Evolutionary conservation across 768 basidiomycete species (phyloP).

Genomic region (Podaxis rugospora): DNA sequence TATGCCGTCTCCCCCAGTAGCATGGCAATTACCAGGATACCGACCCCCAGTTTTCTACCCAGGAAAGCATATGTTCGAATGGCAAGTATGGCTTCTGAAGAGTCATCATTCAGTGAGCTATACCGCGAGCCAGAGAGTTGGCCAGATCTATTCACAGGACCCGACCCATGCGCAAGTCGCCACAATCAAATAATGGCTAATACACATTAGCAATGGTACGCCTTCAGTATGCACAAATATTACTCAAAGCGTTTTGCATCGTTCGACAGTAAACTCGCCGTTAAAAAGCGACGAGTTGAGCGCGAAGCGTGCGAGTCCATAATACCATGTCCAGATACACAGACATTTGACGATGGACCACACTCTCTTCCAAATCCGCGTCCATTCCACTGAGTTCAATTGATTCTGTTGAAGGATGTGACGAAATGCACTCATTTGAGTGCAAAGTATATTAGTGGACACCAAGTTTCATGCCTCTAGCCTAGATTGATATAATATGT

Average conservation of each 20-base stretch:
- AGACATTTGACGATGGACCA: conserved; percentile 14
- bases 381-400: conserved; percentile 7
- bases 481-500: no score
- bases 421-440: no score
- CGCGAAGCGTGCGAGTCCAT: conserved; percentile 13
- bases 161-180: conserved; percentile 16
- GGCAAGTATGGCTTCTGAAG: conserved; percentile 14
- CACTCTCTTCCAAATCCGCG: conserved; percentile 15
- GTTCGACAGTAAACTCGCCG: conserved; percentile 11
- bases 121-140: not conserved
- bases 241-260: conserved; percentile 14
- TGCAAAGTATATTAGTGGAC: no score
- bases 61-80: conserved; percentile 16
- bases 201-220: not conserved
- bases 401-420: no score
- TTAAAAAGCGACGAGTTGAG: conserved; percentile 15
- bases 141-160: conserved; percentile 2
- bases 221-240: not conserved
- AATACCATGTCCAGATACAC: conserved; percentile 16
- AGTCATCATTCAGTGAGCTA: not conserved
- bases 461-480: no score
- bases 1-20: conserved; percentile 12
- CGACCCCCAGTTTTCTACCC: conserved; percentile 11
- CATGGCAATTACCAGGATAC: conserved; percentile 3
- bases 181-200: conserved; percentile 15